Conservation (phyloP, 352 stramenopile genomes). For the Globisporangium splendens region DNA sequence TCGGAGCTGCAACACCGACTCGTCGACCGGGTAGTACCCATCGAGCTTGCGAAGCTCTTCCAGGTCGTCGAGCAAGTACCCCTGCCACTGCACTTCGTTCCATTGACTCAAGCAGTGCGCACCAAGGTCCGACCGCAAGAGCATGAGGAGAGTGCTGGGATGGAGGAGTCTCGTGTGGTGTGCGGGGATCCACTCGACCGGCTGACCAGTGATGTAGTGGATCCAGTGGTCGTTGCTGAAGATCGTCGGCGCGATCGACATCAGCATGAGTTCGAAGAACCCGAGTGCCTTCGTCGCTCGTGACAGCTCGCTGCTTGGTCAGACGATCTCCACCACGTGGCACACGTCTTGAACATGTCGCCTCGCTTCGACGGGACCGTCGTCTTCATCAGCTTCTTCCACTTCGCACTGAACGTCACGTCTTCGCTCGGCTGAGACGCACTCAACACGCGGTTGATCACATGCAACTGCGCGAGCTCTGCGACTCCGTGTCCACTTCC, state of each 20-base stretch:
- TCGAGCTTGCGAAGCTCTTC: not conserved
- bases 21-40: not conserved
- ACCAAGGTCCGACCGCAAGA: too few species aligned
- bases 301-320: not conserved
- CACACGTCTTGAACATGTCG: not conserved
- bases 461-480: too few species aligned
- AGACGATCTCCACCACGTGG: conserved; percentile 6
- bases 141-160: too few species aligned
- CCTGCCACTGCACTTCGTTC: conserved; percentile 6
- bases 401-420: too few species aligned
- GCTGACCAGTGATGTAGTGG: conserved; percentile 9
- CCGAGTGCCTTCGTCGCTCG: conserved; percentile 4
- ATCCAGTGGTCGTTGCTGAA: conserved; percentile 15
- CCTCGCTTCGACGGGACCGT: too few species aligned
- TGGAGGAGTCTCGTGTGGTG: too few species aligned
- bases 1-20: not conserved
- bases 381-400: too few species aligned
- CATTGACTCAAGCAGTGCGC: too few species aligned
- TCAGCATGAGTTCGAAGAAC: conserved; percentile 11
- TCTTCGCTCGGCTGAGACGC: too few species aligned
- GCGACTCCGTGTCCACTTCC: too few species aligned
- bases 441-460: too few species aligned
- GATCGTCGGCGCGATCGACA: conserved; percentile 4
- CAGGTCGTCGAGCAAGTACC: conserved; percentile 4
- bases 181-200: not conserved